phyloP scores from a whole-genome alignment of 1,284 basidiomycete genomes.

The Trichosporon sp. region DNA sequence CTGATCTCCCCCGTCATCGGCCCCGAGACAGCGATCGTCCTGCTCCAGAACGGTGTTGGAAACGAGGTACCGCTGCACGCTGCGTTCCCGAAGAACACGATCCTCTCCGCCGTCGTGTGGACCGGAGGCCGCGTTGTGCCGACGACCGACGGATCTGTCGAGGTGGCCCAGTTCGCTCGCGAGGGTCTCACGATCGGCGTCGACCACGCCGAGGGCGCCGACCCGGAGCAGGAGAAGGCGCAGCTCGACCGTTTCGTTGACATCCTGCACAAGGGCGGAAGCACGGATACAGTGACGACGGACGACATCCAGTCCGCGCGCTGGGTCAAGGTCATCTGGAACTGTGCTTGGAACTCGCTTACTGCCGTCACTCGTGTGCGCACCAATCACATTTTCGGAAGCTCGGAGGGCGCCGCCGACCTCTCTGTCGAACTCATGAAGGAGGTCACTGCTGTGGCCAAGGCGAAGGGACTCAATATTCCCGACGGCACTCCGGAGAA shows the following conservation, averaged over 20 bases:
- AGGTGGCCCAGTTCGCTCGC: slow-evolving; percentile 52
- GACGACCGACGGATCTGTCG: slow-evolving; percentile 34
- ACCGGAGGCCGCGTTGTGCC: slow-evolving; percentile 54
- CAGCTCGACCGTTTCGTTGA: slow-evolving; percentile 49
- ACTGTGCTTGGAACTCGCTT: slow-evolving; percentile 53
- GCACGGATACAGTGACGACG: slow-evolving; percentile 49
- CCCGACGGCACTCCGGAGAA: slow-evolving; percentile 50
- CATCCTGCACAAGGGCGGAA: slow-evolving; percentile 51
- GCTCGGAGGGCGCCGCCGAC: slow-evolving; percentile 45
- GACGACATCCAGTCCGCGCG: slow-evolving; percentile 59
- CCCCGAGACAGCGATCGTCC: slow-evolving; percentile 55
- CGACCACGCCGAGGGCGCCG: slow-evolving; percentile 40
- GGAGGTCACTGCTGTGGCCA: slow-evolving; percentile 55
- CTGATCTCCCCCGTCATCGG: slow-evolving; percentile 49
- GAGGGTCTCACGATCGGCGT: slow-evolving; percentile 57
- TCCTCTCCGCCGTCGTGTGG: slow-evolving; percentile 60
- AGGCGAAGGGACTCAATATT: slow-evolving; percentile 54
- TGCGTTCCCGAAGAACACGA: slow-evolving; percentile 56
- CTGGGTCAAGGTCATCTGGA: slow-evolving; percentile 60
- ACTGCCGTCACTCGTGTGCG: slow-evolving; percentile 51
- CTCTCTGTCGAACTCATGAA: slow-evolving; percentile 50
- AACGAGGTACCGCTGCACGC: slow-evolving; percentile 58
- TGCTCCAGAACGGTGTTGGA: slow-evolving; percentile 61
- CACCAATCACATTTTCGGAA: slow-evolving; percentile 51
- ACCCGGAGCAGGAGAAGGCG: slow-evolving; percentile 40